These are phyloP conservation scores for Suillus decipiens DNA, from an alignment of 768 basidiomycete species.

Conservation along the genomic window DNA sequence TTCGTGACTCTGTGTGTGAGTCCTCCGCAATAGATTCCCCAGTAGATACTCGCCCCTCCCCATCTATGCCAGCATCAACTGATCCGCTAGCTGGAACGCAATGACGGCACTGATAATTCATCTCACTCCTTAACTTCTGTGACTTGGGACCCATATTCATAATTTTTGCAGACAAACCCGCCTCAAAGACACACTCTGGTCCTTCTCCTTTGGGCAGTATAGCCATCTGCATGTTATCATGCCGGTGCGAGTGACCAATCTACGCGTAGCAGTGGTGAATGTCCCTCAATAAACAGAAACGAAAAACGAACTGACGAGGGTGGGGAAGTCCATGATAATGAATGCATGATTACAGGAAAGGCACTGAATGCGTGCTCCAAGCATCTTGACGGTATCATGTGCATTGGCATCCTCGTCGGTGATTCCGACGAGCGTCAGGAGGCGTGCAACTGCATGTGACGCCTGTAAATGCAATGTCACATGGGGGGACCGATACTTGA, in stretches of 20 bases:
- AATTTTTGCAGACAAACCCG: conserved; percentile 23
- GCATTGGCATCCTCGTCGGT: conserved; percentile 35
- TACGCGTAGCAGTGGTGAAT: conserved; percentile 25
- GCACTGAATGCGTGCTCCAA: conserved; percentile 44
- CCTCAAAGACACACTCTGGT: conserved; percentile 21
- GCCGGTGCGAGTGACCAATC: conserved; percentile 67
- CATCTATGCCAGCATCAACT: neutral
- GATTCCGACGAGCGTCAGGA: conserved; percentile 35
- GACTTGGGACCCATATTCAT: conserved; percentile 22
- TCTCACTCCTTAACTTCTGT: conserved; percentile 33
- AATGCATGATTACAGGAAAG: conserved; percentile 45
- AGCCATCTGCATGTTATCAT: conserved; percentile 49
- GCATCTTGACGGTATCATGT: conserved; percentile 17
- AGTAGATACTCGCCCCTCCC: neutral
- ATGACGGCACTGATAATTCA: conserved; percentile 55
- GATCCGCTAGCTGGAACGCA: conserved; percentile 32
- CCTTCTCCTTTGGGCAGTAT: conserved; percentile 24
- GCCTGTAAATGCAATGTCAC: conserved; percentile 39
- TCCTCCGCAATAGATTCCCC: neutral
- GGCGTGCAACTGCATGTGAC: conserved; percentile 40
- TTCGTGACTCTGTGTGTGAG: neutral
- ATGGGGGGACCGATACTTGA: neutral
- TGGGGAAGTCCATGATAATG: conserved; percentile 49
- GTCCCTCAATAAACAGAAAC: neutral
- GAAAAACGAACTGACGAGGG: conserved; percentile 42